Percentiles rank a stretch among this genome's conserved stretches.
phyloP scores from a whole-genome alignment of 2,329 filamentous ascomycete species.

The Ceratocystiopsis brevicomis region DNA sequence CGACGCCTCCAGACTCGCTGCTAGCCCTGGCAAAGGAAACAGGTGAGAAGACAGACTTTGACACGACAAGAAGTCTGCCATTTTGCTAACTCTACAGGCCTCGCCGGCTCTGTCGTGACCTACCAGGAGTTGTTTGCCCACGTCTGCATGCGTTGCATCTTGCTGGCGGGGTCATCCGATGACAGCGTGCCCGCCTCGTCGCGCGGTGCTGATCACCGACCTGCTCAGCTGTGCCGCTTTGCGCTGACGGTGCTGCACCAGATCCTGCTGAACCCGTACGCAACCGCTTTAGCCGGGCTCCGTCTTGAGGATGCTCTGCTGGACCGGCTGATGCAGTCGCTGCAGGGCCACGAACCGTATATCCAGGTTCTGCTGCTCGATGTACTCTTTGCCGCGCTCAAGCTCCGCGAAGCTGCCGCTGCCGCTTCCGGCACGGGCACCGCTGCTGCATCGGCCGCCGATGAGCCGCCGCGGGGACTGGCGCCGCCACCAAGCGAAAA shows the following conservation, averaged over 20 bases:
- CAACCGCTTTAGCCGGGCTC: conserved; percentile 37
- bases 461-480: conserved; percentile 3
- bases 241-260: conserved; percentile 52
- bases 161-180: conserved; percentile 13
- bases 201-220: conserved; percentile 24
- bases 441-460: too few relatives aligned
- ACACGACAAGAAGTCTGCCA: neutral
- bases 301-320: conserved; percentile 55
- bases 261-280: conserved; percentile 45
- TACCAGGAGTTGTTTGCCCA: conserved; percentile 51
- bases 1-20: conserved; percentile 27
- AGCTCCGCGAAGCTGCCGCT: conserved; percentile 31
- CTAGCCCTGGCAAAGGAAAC: conserved; percentile 25
- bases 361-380: conserved; percentile 64
- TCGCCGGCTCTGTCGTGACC: conserved; percentile 29
- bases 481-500: conserved; percentile 23
- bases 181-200: conserved; percentile 7
- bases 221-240: conserved; percentile 50
- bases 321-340: conserved; percentile 41
- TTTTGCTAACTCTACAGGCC: conserved; percentile 9
- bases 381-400: conserved; percentile 56
- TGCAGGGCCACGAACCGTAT: conserved; percentile 43
- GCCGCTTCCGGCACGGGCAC: too few relatives aligned
- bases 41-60: conserved; percentile 25
- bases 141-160: conserved; percentile 44